A percentile compares a stretch with the other conserved stretches of the same genome.
Conservation (phyloP, 2,329 filamentous ascomycete species). For the Penicillium sp. region DNA sequence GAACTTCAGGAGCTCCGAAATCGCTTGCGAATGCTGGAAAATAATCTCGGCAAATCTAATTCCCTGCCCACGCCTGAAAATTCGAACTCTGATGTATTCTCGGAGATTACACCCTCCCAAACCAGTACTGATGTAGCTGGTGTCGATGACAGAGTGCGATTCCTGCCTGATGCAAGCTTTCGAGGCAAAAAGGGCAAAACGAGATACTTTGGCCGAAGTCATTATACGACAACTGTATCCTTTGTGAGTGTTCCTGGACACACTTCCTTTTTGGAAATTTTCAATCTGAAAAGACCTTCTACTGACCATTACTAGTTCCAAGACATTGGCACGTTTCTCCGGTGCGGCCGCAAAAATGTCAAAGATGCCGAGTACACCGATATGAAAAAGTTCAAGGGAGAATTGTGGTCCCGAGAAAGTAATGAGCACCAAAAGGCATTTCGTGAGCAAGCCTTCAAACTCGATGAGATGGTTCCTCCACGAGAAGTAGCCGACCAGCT, state of each 20-base stretch:
- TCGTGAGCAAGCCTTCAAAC: constrained; percentile 32
- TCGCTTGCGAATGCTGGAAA: constrained; percentile 33
- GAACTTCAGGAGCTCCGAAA: constrained; percentile 37
- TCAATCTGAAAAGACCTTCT: background rate
- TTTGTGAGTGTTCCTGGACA: constrained; percentile 33
- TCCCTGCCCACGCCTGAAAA: constrained; percentile 32
- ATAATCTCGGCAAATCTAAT: constrained; percentile 27
- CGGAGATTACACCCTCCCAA: constrained; percentile 17
- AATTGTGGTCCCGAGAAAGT: constrained; percentile 34
- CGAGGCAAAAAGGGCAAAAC: constrained; percentile 37
- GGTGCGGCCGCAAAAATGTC: constrained; percentile 18
- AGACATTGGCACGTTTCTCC: constrained; percentile 33
- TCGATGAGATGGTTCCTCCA: constrained; percentile 50
- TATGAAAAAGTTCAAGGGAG: constrained; percentile 35
- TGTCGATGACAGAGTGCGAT: constrained; percentile 33
- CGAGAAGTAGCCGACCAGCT: constrained; percentile 54
- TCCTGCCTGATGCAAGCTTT: constrained; percentile 33
- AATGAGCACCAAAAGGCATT: constrained; percentile 35
- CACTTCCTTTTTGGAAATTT: background rate
- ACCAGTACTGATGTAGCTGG: constrained; percentile 18
- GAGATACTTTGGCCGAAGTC: constrained; percentile 36
- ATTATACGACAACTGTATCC: constrained; percentile 35
- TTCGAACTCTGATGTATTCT: constrained; percentile 19
- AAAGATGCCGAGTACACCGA: constrained; percentile 30
- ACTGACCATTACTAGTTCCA: constrained; percentile 29